Evolutionary conservation across 202 grass and related monocot species (phyloP).

Genomic region (Cymbopogon flexuosus): DNA sequence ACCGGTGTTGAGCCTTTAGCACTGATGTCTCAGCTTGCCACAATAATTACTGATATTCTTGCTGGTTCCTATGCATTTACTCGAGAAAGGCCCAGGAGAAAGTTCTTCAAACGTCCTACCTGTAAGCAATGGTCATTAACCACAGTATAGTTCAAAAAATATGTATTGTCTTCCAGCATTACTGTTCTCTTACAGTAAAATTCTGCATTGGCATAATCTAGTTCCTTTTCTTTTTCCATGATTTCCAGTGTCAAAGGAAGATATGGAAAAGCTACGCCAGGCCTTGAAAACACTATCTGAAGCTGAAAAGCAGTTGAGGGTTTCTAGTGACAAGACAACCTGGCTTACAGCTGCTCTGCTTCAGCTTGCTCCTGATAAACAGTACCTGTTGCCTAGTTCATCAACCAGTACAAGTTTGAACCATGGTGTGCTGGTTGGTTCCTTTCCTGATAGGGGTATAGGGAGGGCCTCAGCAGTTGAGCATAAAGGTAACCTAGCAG

Average conservation of each 20-base stretch:
- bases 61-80: constrained; percentile 68
- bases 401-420: constrained; percentile 61
- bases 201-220: constrained; percentile 23
- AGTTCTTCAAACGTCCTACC: constrained; percentile 61
- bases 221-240: constrained; percentile 26
- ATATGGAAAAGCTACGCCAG: constrained; percentile 85
- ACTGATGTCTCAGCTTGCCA: constrained; percentile 89
- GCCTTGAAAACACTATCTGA: constrained; percentile 81
- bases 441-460: constrained; percentile 45
- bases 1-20: constrained; percentile 81
- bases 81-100: constrained; percentile 50
- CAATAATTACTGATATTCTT: constrained; percentile 90
- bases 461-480: constrained; percentile 23
- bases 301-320: constrained; percentile 93
- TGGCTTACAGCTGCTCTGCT: constrained; percentile 98
- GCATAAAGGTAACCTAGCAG: constrained; percentile 29
- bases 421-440: constrained; percentile 36
- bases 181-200: neutral
- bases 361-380: constrained; percentile 95
- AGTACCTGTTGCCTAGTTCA: constrained; percentile 68
- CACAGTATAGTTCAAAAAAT: neutral
- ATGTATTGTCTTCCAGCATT: neutral
- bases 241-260: constrained; percentile 72
- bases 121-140: constrained; percentile 44
- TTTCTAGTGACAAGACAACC: constrained; percentile 83